These are phyloP conservation scores for Pichia thaimueangensis DNA, from an alignment of 805 yeast species.

Conservation along the genomic window DNA sequence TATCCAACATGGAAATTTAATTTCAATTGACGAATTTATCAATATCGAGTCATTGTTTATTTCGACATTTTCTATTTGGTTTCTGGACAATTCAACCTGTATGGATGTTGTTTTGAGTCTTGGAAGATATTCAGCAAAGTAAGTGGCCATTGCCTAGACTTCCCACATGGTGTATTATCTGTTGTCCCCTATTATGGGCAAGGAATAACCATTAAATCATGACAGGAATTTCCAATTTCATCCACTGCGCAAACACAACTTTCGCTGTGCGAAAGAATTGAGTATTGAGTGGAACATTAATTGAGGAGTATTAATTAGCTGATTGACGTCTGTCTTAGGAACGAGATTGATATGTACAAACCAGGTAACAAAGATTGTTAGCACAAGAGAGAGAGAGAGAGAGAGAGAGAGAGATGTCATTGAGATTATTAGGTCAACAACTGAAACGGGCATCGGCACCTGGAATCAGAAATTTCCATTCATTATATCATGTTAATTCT, in stretches of 20 bases:
- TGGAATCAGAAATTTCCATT: slow-evolving; percentile 30
- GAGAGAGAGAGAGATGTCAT: background rate
- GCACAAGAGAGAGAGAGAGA: too few species aligned
- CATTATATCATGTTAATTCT: slow-evolving; percentile 34
- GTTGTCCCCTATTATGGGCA: too few species aligned
- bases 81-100: slow-evolving; percentile 10
- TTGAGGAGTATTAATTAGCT: too few species aligned
- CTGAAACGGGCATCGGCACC: background rate
- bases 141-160: slow-evolving; percentile 1
- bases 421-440: background rate
- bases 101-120: slow-evolving; percentile 19
- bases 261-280: too few species aligned
- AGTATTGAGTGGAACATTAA: too few species aligned
- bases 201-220: too few species aligned
- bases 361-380: too few species aligned
- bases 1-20: background rate
- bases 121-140: slow-evolving; percentile 23
- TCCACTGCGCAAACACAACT: too few species aligned
- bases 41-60: background rate
- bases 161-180: too few species aligned
- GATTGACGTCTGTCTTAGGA: too few species aligned
- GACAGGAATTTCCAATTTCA: too few species aligned
- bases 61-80: background rate
- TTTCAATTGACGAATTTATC: background rate
- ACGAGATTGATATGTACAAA: too few species aligned